Conservation (phyloP, 106 monocot species). For the Posidonia australis region DNA sequence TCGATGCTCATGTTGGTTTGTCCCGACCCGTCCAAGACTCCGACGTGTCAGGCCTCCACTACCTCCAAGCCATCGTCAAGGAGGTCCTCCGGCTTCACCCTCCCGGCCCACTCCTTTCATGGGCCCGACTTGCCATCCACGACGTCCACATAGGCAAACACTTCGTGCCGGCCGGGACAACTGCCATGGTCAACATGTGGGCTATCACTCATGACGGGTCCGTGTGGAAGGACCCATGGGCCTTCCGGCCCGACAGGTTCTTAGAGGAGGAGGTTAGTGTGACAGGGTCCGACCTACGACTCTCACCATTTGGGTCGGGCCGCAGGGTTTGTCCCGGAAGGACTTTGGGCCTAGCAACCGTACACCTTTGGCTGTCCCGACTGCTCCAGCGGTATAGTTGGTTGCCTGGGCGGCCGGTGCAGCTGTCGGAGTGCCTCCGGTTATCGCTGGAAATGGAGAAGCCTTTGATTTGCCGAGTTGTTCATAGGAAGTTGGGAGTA, state of each 20-base stretch:
- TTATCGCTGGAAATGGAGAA: slow-evolving; percentile 59
- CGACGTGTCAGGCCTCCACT: slow-evolving; percentile 32
- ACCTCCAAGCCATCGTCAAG: slow-evolving; percentile 58
- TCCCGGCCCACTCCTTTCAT: slow-evolving; percentile 64
- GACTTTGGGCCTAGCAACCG: slow-evolving; percentile 39
- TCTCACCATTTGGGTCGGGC: slow-evolving; percentile 59
- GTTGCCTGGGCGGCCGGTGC: slow-evolving; percentile 19
- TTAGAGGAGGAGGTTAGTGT: slow-evolving; percentile 37
- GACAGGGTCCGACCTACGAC: slow-evolving; percentile 42
- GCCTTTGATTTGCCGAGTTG: slow-evolving; percentile 33
- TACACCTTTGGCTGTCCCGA: slow-evolving; percentile 40
- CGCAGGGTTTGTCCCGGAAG: slow-evolving; percentile 52
- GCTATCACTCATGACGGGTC: slow-evolving; percentile 51
- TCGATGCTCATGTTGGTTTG: slow-evolving; percentile 17
- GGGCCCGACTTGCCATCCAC: slow-evolving; percentile 45
- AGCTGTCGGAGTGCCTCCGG: slow-evolving; percentile 28
- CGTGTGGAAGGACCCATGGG: slow-evolving; percentile 44
- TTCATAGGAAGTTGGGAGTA: not conserved
- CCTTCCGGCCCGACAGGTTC: slow-evolving; percentile 38
- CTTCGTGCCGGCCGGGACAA: slow-evolving; percentile 55
- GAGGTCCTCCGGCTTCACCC: slow-evolving; percentile 66
- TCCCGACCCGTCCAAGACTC: slow-evolving; percentile 25
- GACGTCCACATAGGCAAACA: slow-evolving; percentile 39
- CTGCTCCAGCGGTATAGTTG: slow-evolving; percentile 32
- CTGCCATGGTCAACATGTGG: slow-evolving; percentile 84